Evolutionary conservation across 2,329 filamentous ascomycete species (phyloP), one percentile per base, ranked within the genome.

Genomic region (Diaporthe citriasiana): DNA sequence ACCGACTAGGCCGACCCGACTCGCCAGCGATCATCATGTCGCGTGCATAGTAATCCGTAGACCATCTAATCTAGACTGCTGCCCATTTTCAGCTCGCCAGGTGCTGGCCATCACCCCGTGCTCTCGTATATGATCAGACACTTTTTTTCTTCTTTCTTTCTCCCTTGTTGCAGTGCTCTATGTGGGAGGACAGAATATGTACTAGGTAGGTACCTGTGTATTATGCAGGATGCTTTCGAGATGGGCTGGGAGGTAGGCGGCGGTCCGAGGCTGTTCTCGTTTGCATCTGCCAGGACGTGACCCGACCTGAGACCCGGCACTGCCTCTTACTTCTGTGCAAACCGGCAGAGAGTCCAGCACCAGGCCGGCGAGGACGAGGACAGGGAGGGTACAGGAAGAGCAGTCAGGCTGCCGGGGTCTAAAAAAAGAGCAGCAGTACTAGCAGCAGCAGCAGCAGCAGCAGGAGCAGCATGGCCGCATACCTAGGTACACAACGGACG

Each of bases 1-100:
- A 60, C 56, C 70, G 56, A 59, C 57, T 53, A 57, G 70, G 70
- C 70, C 70, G 70, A 71, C 55, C 69, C 57, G 69, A 59, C 30
- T 51, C 17, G 57, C 69, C 47, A 63, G 69, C 70, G 56, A 71
- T 63, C 55, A 27, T 53, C 30, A 63, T 50, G 56, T 68, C 63
- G 63, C 33, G n/a, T 68, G 51, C 60, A 42, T 40, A 22, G 25
- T 19, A 12, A 10, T 17, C n/a, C 10, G 25, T 19, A 12, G 5
- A 27, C n/a, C 10, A 40, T 27, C 35, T 27, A 60, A 40, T 60
- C 35, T 19, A 60, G 56, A 42, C 22, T n/a, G 38, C 35, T 50
- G 59, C 27, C 59, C 42, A 35, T 33, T 65, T 13, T 40, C 42
- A 60, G 60, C 69, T 71, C 69, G 69, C 69, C 69, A 60, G 42